Evolutionary conservation across 2,329 filamentous ascomycete species (phyloP), one percentile per base, ranked within the genome.

Genomic region (Neofusicoccum parvum): DNA sequence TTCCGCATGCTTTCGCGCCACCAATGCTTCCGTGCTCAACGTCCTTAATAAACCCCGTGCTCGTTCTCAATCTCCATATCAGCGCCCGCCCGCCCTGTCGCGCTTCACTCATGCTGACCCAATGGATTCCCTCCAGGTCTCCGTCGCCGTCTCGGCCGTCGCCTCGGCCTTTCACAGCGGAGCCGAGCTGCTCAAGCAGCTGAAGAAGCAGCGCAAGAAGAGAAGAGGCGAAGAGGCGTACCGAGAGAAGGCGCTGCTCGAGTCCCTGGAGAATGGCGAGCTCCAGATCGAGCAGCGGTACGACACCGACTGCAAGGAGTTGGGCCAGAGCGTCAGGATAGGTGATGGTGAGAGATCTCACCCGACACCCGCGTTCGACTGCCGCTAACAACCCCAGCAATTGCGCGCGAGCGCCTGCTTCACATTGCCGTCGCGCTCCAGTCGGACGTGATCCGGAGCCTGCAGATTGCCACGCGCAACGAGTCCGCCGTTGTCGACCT

Each of bases 121-220:
- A 46, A 54, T 62, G 60, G 51, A 49, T 41, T 34, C 15, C n/a
- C 27, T 50, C 12, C 53, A 80, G 73, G 78, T 80, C 5, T 71
- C 78, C 51, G 75, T 73, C 27, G 79, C 78, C 58, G 77, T 81
- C n/a, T 71, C 76, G n/a, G 77, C 79, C 9, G 75, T 81, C 11
- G 72, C 80, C 9, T 78, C 75, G 11, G 78, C 79, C 7, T 81
- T 81, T 68, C 77, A 80, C 67, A 75, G 72, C n/a, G 78, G 74
- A 15, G 75, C 78, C 36, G 78, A 80, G 34, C 69, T 80, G 56
- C 69, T 77, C 36, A 72, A 75, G 49, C 70, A 72, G 20, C 71
- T 80, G 67, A 75, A 75, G 67, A 73, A 76, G 65, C 74, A 74
- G 64, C 64, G 64, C 46, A 66, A 69, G 54, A 73, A 72, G 34